These are phyloP conservation scores for Entomortierella lignicola DNA, from an alignment of 192 early-diverging fungal species.

Conservation along the genomic window DNA sequence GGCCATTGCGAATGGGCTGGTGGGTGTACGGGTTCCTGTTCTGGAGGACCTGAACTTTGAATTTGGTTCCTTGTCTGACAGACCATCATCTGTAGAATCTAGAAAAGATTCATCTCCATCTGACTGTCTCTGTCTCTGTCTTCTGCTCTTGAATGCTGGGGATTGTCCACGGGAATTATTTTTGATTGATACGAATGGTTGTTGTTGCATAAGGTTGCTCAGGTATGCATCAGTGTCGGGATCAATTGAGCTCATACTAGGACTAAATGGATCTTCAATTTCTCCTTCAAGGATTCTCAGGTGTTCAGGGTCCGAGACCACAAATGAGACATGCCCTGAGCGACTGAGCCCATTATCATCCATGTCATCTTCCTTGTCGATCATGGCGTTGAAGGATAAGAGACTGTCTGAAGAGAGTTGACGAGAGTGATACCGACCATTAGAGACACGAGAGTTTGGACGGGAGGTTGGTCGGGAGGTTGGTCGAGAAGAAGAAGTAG, in stretches of 20 bases:
- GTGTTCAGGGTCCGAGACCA: slow-evolving; percentile 51
- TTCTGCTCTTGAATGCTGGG: slow-evolving; percentile 37
- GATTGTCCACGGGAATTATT: slow-evolving; percentile 37
- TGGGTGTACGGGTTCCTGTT: slow-evolving; percentile 32
- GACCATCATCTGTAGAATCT: slow-evolving; percentile 35
- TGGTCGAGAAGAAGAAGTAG: slow-evolving; percentile 48
- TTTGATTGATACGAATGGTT: slow-evolving; percentile 37
- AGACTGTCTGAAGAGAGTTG: slow-evolving; percentile 49
- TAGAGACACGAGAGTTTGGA: slow-evolving; percentile 31
- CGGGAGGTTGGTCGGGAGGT: slow-evolving; percentile 40
- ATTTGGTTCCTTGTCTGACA: slow-evolving; percentile 39
- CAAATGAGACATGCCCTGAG: slow-evolving; percentile 37
- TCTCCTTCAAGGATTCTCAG: slow-evolving; percentile 41
- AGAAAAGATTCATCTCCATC: slow-evolving; percentile 38
- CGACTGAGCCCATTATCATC: slow-evolving; percentile 21
- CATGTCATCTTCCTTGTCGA: slow-evolving; percentile 41
- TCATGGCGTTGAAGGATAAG: slow-evolving; percentile 43
- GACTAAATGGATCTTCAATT: slow-evolving; percentile 52
- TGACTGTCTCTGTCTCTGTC: slow-evolving; percentile 24
- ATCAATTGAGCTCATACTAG: slow-evolving; percentile 49
- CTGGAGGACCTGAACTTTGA: slow-evolving; percentile 29
- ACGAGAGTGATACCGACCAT: slow-evolving; percentile 43
- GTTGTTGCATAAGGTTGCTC: slow-evolving; percentile 43
- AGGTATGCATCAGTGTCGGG: slow-evolving; percentile 42
- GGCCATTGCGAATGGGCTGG: slow-evolving; percentile 42